Percentiles rank a stretch among this genome's conserved stretches.
phyloP scores from a whole-genome alignment of 768 basidiomycete genomes.

The Neoboletus subvelutipes region DNA sequence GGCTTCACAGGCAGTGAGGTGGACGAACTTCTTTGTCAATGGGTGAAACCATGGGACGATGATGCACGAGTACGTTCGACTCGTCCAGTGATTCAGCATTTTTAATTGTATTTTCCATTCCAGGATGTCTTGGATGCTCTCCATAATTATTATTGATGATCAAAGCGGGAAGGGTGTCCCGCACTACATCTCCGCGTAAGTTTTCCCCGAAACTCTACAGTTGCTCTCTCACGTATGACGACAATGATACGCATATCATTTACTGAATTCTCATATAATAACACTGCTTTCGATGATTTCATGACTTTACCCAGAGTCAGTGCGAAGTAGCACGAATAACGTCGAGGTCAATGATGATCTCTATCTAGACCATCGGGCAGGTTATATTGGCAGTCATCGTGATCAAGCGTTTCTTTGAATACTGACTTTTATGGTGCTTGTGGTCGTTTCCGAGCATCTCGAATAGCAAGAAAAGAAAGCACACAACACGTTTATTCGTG shows the following conservation, averaged over 20 bases:
- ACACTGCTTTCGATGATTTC: background rate
- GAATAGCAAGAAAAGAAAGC: background rate
- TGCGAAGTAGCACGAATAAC: too few species aligned
- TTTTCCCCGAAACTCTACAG: background rate
- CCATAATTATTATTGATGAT: background rate
- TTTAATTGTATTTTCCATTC: background rate
- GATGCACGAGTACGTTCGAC: constrained; percentile 37
- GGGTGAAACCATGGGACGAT: constrained; percentile 48
- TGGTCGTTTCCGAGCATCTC: background rate
- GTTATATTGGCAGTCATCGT: background rate
- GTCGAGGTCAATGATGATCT: too few species aligned
- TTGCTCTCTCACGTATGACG: background rate
- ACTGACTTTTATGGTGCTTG: background rate
- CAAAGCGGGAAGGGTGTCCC: background rate
- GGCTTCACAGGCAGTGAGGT: constrained; percentile 35
- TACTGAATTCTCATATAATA: background rate
- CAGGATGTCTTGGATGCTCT: constrained; percentile 19
- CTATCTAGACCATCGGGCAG: background rate
- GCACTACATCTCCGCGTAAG: background rate
- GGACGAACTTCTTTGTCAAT: constrained; percentile 37
- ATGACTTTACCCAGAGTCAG: background rate
- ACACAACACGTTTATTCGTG: background rate
- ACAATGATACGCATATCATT: background rate
- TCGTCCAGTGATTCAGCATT: too few species aligned
- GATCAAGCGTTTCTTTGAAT: background rate